These are phyloP conservation scores for Lactarius deliciosus DNA, from an alignment of 768 basidiomycete genomes.

Conservation along the genomic window DNA sequence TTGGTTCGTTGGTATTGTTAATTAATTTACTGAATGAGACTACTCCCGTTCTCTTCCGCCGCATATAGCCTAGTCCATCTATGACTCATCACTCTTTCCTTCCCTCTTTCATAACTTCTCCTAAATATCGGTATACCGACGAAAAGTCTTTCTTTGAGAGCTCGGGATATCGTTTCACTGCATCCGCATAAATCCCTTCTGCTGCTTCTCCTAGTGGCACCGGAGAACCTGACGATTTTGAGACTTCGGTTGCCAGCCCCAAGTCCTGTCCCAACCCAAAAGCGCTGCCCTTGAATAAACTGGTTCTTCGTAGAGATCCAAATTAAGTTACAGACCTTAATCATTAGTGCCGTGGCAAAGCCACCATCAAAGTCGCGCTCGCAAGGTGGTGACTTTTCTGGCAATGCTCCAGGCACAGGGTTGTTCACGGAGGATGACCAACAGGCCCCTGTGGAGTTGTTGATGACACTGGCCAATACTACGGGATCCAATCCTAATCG, in stretches of 20 bases:
- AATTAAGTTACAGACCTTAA: conserved; percentile 54
- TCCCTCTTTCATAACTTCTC: conserved; percentile 33
- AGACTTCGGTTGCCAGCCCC: conserved; percentile 72
- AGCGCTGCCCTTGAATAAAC: conserved; percentile 19
- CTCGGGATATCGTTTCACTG: conserved; percentile 54
- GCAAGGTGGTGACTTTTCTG: conserved; percentile 74
- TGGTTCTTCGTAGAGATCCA: background rate
- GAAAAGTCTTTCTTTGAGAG: conserved; percentile 77
- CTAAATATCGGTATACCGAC: conserved; percentile 68
- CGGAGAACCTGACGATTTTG: conserved; percentile 46
- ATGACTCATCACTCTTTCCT: background rate
- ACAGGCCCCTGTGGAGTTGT: conserved; percentile 79
- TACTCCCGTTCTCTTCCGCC: background rate
- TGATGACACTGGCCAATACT: conserved; percentile 79
- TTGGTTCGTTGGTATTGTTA: conserved; percentile 30
- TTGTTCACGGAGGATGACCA: conserved; percentile 88
- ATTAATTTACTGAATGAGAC: background rate
- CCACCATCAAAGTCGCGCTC: conserved; percentile 83
- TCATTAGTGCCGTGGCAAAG: conserved; percentile 79
- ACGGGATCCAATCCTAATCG: conserved; percentile 76
- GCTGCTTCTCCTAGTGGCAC: conserved; percentile 70
- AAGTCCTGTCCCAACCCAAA: conserved; percentile 58
- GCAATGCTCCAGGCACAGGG: conserved; percentile 74
- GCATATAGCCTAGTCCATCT: background rate
- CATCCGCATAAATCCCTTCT: conserved; percentile 56